Evolutionary conservation across 257 asterid species (phyloP).

Genomic region (Haberlea rhodopensis): DNA sequence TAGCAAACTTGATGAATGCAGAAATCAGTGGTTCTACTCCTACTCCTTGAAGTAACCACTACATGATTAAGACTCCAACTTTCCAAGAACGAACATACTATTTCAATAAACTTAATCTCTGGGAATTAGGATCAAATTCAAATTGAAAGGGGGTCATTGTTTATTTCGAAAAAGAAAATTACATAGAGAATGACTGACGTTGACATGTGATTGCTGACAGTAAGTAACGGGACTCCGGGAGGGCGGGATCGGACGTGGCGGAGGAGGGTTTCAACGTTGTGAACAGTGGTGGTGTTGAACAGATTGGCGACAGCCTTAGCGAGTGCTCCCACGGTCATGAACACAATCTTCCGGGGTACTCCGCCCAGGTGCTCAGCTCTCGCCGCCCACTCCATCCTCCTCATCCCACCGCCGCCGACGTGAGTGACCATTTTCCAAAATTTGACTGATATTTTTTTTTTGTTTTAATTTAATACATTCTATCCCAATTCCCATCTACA

Average conservation of each 20-base stretch:
- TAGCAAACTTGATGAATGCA: not conserved
- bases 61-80: too few species aligned
- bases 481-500: too few species aligned
- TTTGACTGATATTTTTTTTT: too few species aligned
- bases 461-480: too few species aligned
- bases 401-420: slow-evolving; percentile 34
- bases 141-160: too few species aligned
- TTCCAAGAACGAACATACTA: not conserved
- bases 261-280: slow-evolving; percentile 77
- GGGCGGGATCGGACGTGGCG: slow-evolving; percentile 81
- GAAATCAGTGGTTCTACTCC: not conserved
- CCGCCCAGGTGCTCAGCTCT: slow-evolving; percentile 74
- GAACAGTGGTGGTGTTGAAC: slow-evolving; percentile 68
- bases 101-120: not conserved
- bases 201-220: slow-evolving; percentile 99
- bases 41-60: not conserved
- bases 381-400: slow-evolving; percentile 96
- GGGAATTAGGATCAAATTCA: not conserved
- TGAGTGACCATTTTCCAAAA: not conserved
- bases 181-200: slow-evolving; percentile 67
- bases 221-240: slow-evolving; percentile 82
- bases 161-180: slow-evolving; percentile 19
- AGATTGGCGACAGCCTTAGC: slow-evolving; percentile 78
- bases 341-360: slow-evolving; percentile 69
- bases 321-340: slow-evolving; percentile 74